Evolutionary conservation across 768 basidiomycete species (phyloP), one percentile per base, ranked within the genome.

Genomic region (Boletellus emodensis): DNA sequence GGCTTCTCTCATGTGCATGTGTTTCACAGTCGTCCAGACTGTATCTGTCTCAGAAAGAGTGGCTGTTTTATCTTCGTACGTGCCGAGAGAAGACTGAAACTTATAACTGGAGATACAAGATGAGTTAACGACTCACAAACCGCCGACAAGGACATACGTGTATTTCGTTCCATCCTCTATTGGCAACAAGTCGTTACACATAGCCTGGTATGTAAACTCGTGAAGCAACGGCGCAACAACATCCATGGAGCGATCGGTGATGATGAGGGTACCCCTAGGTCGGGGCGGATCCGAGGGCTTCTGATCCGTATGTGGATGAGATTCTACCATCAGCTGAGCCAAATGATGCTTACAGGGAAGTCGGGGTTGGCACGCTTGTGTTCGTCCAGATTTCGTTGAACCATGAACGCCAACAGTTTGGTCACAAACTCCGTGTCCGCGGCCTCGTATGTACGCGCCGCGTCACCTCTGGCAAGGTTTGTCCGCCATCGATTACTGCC

Each of bases 191-290:
- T 99, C 96, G 59, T 94, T 93, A 43, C 87, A 88, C 96, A 99
- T 99, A 0, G 96, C 95, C 69, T 98, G 96, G 68, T 98, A 99
- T 18, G 95, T 98, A 64, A 99, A 99, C 63, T 98, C 96, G 65
- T 99, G 96, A 33, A 96, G 65, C 53, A 97, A 81, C 2, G 96
- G 96, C 3, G 92, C 87, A 22, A 88, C 63, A 60, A 85, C 84
- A 68, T 99, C 96, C 87, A 99, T 92, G 4, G 94, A 81, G n/a
- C 96, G 84, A 69, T 99, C 96, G 5, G 94, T 94, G 52, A 99
- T 87, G 62, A 98, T 78, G 35, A 98, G 72, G 14, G 91, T 88
- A 4, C 81, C 84, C 49, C 87, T 82, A 12, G 87, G 85, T 52
- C 93, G 76, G 7, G 77, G 71, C 7, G 72, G 68, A 53, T 85